These are phyloP conservation scores for Westerdykella ornata DNA, from an alignment of 2,329 filamentous ascomycete genomes.

Conservation along the genomic window DNA sequence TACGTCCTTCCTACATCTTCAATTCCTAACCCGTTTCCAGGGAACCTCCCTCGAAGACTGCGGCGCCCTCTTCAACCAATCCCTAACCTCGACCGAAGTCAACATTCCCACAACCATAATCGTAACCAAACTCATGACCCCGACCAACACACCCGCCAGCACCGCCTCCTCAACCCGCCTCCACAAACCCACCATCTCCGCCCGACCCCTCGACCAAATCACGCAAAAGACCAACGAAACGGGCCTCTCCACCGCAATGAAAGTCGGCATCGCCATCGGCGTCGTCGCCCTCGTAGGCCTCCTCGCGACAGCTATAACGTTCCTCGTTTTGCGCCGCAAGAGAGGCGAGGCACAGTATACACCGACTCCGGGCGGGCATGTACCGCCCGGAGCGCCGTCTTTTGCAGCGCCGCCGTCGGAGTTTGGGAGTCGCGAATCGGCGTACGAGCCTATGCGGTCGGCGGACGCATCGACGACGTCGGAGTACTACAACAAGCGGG, in stretches of 20 bases:
- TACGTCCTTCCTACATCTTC: not conserved
- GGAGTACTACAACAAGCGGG: not conserved
- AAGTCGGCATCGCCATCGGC: conserved; percentile 5
- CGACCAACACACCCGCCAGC: not conserved
- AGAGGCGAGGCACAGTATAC: conserved; percentile 1
- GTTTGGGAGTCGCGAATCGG: not conserved
- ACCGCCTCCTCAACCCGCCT: not conserved
- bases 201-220: no score
- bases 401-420: not conserved
- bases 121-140: conserved; percentile 3
- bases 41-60: conserved; percentile 8
- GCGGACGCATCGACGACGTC: not conserved
- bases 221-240: not conserved
- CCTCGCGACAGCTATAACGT: not conserved
- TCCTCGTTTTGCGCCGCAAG: conserved; percentile 2
- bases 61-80: conserved; percentile 5
- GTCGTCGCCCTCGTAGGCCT: not conserved
- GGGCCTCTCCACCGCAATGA: conserved; percentile 1
- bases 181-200: no score
- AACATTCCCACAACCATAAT: not conserved
- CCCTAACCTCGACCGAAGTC: not conserved
- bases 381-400: not conserved
- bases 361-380: not conserved
- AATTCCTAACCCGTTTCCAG: conserved; percentile 1
- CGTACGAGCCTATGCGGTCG: not conserved